Evolutionary conservation across 768 basidiomycete species (phyloP), one percentile per base, ranked within the genome.

Genomic region (Panaeolus cyanescens): DNA sequence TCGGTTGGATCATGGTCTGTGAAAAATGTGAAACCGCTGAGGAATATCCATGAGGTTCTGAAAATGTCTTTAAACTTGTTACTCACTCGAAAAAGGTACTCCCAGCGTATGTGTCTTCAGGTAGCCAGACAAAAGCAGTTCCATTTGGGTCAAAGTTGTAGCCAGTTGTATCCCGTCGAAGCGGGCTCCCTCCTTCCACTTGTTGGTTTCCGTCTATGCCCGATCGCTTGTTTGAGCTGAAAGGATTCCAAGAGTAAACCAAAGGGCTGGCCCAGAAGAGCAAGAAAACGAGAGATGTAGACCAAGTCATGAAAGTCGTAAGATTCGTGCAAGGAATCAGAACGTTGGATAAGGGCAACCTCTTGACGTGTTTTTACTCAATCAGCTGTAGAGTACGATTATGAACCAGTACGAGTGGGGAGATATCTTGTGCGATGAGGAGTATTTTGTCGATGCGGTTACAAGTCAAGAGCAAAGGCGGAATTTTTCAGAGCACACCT

Each of bases 71-170:
- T 8, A 28, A 54, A 40, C 54, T 34, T 22, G 54, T n/a, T 3
- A 53, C 72, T 72, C 73, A 91, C 91, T 91, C 83, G 69, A 91
- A 92, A 73, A 92, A 92, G 0, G 76, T 83, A 57, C 79, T 65
- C 13, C 91, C 90, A 42, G 82, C 79, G 68, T 88, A 91, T 4
- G 82, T 84, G 68, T 90, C 89, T 72, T 90, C 70, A 10, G 83
- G 82, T 13, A 89, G 74, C 90, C 90, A 92, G 32, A 59, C 32
- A 31, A 63, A 63, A 28, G 30, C 54, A 7, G 59, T 22, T 2
- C 59, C 62, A 30, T 63, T 32, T 13, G 62, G 58, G 15, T 50
- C 45, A 50, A 50, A 50, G 22, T 63, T 59, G 54, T 40, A 40
- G 58, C 56, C 56, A 10, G 56, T 54, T 1, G 59, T 56, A 17